Evolutionary conservation across 805 yeast genomes (phyloP), one percentile per base, ranked within the genome.

Genomic region (Schwanniomyces polymorphus): DNA sequence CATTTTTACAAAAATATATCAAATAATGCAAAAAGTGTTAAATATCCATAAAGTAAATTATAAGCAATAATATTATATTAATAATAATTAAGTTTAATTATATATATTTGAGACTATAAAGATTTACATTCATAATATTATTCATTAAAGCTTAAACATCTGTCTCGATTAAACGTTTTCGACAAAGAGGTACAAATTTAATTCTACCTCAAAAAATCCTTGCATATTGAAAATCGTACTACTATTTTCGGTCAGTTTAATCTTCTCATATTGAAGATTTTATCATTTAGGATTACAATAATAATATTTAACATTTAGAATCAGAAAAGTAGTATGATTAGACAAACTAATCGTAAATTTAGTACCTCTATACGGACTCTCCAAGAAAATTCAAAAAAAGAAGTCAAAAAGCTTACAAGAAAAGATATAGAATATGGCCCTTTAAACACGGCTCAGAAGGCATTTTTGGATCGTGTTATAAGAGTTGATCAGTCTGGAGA

Each of bases 401-500:
- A 49, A 42, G 41, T 57, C 14, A 57, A 60, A 44, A 51, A 60
- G 44, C 57, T 56, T 46, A 45, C 49, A 29, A 56, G 63, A 11
- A 52, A 58, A 18, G 61, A 66, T 41, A 54, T 72, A 3, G 63
- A 60, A 44, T 72, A 70, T 47, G 77, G 76, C 0, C 54, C 63
- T 6, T 56, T 74, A 44, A 68, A 75, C 25, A 60, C 63, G 38
- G 87, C 88, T 0, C 94, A 87, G 58, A 70, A 71, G 48, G 91
- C 91, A 0, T 88, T 77, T 52, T 71, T 88, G 21, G 90, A 87
- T 45, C 67, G 92, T 44, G 83, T 82, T 0, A 81, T 94, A 34
- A 76, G 99, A 43, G 99, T 94, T 7, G 97, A 94, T 63, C 99
- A 94, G 67, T 97, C 99, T 1, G 99, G 99, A 35, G 99, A 94